Evolutionary conservation across 2,329 filamentous ascomycete species (phyloP), one percentile per base, ranked within the genome.

Genomic region (Phoma sp.): DNA sequence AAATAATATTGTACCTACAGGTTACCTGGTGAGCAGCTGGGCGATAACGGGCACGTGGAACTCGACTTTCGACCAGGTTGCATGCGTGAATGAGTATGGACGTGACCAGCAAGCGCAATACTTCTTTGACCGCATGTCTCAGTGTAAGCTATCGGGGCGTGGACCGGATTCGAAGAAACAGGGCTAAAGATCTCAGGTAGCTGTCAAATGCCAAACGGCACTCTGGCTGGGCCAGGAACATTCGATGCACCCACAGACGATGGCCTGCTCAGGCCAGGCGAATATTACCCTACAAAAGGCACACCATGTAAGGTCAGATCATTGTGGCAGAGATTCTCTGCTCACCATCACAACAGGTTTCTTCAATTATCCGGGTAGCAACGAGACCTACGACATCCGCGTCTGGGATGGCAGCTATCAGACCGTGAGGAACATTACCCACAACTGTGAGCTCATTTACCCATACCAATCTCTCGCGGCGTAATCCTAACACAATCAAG

Each of bases 1-100:
- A 3, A 59, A 67, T 13, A 68, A 71, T 25, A 68, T 74, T 27
- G 54, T 73, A 1, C 66, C 65, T 1, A 64, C 64, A 2, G 46
- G 58, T 4, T 49, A 48, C n/a, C 9, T 72, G 13, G 13, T 58
- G 8, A 0, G 0, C 1, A 11, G 52, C 2, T 55, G 41, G 45
- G 32, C 60, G 0, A 36, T 67, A 0, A 14, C 7, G 0, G 61
- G 60, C 1, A 60, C 59, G 0, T n/a, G 14, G 2, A 64, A 67
- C 27, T 33, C 50, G 18, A 60, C 62, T 0, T 66, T 63, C 18
- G 51, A 59, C 2, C 13, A 58, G 7, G 18, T 52, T 0, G 32
- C 52, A 2, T 69, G 66, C 40, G 23, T 42, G 7, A 45, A 52
- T 11, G 8, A 11, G 1, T 4, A 38, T 0, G 6, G 45, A 5